Evolutionary conservation across 345 rosid genomes (phyloP), one percentile per base, ranked within the genome.

Genomic region (Citrus cavaleriei): DNA sequence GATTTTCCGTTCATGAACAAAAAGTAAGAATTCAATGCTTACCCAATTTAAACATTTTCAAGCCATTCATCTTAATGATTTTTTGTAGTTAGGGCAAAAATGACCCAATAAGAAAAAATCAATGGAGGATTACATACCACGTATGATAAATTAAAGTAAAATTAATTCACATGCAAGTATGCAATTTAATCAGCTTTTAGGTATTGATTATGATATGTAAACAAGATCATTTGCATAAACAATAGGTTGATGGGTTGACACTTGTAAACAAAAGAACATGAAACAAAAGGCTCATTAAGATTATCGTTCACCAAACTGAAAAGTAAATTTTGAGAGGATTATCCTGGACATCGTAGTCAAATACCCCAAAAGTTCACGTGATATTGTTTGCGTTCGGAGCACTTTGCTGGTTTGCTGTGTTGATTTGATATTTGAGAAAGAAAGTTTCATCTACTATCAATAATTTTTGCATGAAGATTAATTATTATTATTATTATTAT

Each of bases 361-460:
- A 73, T 16, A 6, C 28, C 14, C 74, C 16, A 59, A 37, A 70
- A 42, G 9, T 58, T 84, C 83, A 77, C 85, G 85, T 30, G 87
- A 49, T 80, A 73, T 73, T 77, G 81, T 78, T 55, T 14, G 59
- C 58, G 25, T 7, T 25, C 55, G 78, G 73, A 38, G 59, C 35
- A 76, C 25, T 69, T 19, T 18, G 9, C 24, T 21, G 24, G 40
- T 30, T 4, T 6, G 37, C 6, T 30, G 37, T 63, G 55, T n/a
- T 67, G 60, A 77, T 55, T 72, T 58, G 22, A 40, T 60, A 37
- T 27, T 13, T 25, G 35, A 24, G 60, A 18, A 37, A 21, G n/a
- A 73, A 69, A 62, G 35, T 68, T 40, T 68, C 64, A 25, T 74
- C 51, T 34, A 61, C 67, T 30, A 24, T 51, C 38, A 64, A 22